A percentile compares a stretch with the other conserved stretches of the same genome.
Conservation (phyloP, 805 yeast genomes). For the Phaffomyces antillensis region DNA sequence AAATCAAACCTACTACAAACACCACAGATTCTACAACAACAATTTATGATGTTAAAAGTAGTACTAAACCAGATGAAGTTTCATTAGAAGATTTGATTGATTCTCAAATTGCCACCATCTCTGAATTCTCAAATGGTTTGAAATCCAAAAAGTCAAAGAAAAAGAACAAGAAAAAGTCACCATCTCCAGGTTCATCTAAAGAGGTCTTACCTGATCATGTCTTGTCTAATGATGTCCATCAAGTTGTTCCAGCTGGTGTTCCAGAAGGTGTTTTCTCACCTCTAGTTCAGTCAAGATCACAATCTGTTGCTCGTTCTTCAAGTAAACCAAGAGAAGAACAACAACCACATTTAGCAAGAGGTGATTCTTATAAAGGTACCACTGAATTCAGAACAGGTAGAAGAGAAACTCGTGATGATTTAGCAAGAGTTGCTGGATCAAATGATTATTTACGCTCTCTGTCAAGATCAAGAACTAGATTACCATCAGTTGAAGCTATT, state of each 20-base stretch:
- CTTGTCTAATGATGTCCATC: slow-evolving; percentile 30
- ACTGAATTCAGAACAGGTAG: slow-evolving; percentile 28
- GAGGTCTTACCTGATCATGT: slow-evolving; percentile 27
- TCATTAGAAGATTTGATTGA: slow-evolving; percentile 24
- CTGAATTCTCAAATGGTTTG: slow-evolving; percentile 16
- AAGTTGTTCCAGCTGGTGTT: slow-evolving; percentile 39
- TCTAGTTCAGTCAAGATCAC: slow-evolving; percentile 23
- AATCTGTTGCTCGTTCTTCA: slow-evolving; percentile 12
- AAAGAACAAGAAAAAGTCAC: neutral
- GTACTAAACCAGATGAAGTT: slow-evolving; percentile 8
- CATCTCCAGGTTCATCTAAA: slow-evolving; percentile 1
- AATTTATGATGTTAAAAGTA: slow-evolving; percentile 17
- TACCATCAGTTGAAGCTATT: slow-evolving; percentile 25
- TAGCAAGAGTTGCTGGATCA: slow-evolving; percentile 22
- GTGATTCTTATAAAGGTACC: slow-evolving; percentile 66
- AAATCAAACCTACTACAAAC: slow-evolving; percentile 1
- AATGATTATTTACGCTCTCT: slow-evolving; percentile 54
- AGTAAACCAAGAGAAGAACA: slow-evolving; percentile 8
- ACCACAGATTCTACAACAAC: neutral
- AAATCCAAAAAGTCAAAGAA: slow-evolving; percentile 8
- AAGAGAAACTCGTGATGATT: slow-evolving; percentile 21
- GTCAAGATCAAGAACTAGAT: slow-evolving; percentile 57
- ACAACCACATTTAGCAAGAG: slow-evolving; percentile 66
- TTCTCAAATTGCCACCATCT: slow-evolving; percentile 24
- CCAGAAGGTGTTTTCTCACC: slow-evolving; percentile 35